Conservation (phyloP, 768 basidiomycete genomes). For the Russula compacta region DNA sequence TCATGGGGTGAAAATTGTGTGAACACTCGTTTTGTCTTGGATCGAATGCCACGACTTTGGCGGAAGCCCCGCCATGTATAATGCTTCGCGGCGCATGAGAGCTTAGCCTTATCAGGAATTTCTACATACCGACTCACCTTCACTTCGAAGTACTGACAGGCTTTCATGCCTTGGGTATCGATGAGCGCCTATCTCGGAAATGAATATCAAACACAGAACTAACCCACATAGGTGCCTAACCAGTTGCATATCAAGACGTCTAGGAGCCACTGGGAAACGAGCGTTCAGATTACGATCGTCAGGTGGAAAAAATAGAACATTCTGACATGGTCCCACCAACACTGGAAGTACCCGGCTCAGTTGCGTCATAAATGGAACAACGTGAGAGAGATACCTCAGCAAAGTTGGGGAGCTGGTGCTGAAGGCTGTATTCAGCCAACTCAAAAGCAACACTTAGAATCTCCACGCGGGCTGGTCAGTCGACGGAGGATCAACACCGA, state of each 20-base stretch:
- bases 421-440: conserved; percentile 79
- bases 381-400: conserved; percentile 51
- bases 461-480: conserved; percentile 31
- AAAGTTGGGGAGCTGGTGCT: conserved; percentile 84
- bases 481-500: conserved; percentile 3
- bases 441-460: conserved; percentile 84
- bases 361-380: conserved; percentile 19
- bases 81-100: conserved; percentile 37
- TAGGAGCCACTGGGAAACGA: conserved; percentile 58
- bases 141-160: conserved; percentile 80
- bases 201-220: conserved; percentile 20
- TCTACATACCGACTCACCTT: conserved; percentile 26
- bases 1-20: conserved; percentile 83
- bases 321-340: conserved; percentile 90
- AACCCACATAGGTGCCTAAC: conserved; percentile 77
- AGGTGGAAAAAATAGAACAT: conserved; percentile 5
- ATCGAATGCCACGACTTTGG: conserved; percentile 66
- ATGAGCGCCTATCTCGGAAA: conserved; percentile 18
- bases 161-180: conserved; percentile 62
- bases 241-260: conserved; percentile 85
- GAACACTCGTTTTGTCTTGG: conserved; percentile 70
- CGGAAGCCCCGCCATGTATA: conserved; percentile 81
- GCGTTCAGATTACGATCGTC: conserved; percentile 4
- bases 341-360: conserved; percentile 35
- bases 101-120: not conserved